Evolutionary conservation across 169 alveolate genomes (phyloP), one percentile per base, ranked within the genome.

Genomic region (Plasmodium knowlesi): DNA sequence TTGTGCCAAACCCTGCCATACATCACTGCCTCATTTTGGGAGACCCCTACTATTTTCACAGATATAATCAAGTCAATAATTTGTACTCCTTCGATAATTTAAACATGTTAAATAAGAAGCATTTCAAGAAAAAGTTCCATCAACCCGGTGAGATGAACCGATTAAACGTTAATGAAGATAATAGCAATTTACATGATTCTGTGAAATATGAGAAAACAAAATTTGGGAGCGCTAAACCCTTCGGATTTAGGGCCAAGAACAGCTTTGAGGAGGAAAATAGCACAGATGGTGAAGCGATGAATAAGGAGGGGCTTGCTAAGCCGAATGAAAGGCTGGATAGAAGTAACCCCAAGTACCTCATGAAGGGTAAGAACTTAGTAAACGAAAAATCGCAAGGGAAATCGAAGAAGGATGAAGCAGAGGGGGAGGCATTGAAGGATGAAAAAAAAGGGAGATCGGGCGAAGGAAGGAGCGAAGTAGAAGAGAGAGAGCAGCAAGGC

Each of bases 1-100:
- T 71, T 72, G 97, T 96, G 19, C 97, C 97, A 6, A 96, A 96
- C 78, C 97, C 97, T 1, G 97, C 96, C 30, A 88, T 96, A 37
- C 79, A 82, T 82, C 97, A 96, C 82, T 92, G 92, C 76, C 61
- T 83, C 53, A 78, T 88, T 79, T 79, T 88, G 82, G 53, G 50
- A 39, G 94, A 88, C 28, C 88, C 83, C 22, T 78, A 70, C 53
- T 88, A 88, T 78, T 88, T 88, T 39, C 82, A 79, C 34, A 70
- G 57, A 79, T 88, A 88, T 72, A 88, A 88, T 57, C 89, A 32
- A 10, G 84, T 19, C 25, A 53, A 88, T 78, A 39, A 78, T 88
- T 22, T 88, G 70, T 88, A 57, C 25, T 80, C 89, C 39, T 39
- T 78, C 71, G 89, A 88, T n/a, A 53, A 67, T n/a, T 54, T 78